A percentile compares a stretch with the other conserved stretches of the same genome.
phyloP scores from a whole-genome alignment of 805 yeast species.

The Saccharomycopsis fodiens region DNA sequence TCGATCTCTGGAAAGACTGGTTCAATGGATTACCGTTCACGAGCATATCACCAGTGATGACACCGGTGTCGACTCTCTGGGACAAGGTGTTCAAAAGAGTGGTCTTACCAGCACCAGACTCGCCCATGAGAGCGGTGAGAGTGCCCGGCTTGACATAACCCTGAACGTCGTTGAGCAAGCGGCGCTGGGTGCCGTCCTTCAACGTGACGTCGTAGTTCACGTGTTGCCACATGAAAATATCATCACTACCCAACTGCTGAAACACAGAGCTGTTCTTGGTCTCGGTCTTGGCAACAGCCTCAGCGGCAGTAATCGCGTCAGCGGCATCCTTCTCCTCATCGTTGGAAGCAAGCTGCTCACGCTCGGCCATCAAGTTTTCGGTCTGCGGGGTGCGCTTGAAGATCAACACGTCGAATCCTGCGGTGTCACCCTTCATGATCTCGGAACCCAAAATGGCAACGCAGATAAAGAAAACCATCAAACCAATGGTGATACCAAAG shows the following conservation, averaged over 20 bases:
- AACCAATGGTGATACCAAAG: slow-evolving; percentile 58
- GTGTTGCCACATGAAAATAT: slow-evolving; percentile 52
- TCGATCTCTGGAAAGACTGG: slow-evolving; percentile 42
- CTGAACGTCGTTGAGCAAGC: slow-evolving; percentile 36
- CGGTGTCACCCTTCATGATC: slow-evolving; percentile 17
- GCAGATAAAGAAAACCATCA: slow-evolving; percentile 28
- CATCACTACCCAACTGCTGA: slow-evolving; percentile 22
- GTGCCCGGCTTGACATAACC: slow-evolving; percentile 47
- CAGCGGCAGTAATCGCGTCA: background rate
- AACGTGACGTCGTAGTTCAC: slow-evolving; percentile 43
- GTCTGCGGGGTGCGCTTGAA: slow-evolving; percentile 17
- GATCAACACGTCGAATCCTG: slow-evolving; percentile 25
- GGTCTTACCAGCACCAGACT: slow-evolving; percentile 60
- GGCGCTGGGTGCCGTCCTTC: slow-evolving; percentile 33
- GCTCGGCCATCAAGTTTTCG: slow-evolving; percentile 6
- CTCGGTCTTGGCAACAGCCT: background rate
- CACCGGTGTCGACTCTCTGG: slow-evolving; percentile 44
- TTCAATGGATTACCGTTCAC: slow-evolving; percentile 45
- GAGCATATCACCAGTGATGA: slow-evolving; percentile 48
- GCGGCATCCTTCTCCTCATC: slow-evolving; percentile 26
- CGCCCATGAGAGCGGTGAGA: slow-evolving; percentile 56
- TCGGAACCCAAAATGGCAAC: slow-evolving; percentile 24
- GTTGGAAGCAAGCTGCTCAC: background rate
- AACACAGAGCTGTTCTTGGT: background rate
- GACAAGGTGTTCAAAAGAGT: slow-evolving; percentile 48